phyloP scores from a whole-genome alignment of 164 flowering plant genomes.

The Magnolia officinalis region DNA sequence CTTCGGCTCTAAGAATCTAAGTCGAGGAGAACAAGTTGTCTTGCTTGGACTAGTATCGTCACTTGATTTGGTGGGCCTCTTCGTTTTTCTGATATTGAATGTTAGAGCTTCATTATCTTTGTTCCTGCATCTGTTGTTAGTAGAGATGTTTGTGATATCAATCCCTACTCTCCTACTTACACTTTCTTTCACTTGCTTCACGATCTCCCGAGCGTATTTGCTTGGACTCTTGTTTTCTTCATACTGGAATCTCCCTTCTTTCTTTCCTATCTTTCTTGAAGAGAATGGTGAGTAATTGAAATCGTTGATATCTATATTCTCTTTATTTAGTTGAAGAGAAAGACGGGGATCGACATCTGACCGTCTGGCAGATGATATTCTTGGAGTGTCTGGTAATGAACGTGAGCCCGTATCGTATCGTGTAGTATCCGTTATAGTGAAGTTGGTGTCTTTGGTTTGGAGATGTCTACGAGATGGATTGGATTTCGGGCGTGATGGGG shows the following conservation, averaged over 20 bases:
- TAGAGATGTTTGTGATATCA: constrained; percentile 57
- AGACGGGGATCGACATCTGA: constrained; percentile 70
- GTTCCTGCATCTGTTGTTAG: constrained; percentile 15
- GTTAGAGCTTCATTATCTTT: constrained; percentile 15
- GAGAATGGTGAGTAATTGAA: constrained; percentile 17
- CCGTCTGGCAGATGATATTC: constrained; percentile 56
- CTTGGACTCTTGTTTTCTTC: constrained; percentile 46
- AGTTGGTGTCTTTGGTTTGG: neutral
- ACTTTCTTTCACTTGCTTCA: constrained; percentile 71
- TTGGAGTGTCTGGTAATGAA: constrained; percentile 72
- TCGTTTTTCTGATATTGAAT: constrained; percentile 15
- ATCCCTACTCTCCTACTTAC: constrained; percentile 53
- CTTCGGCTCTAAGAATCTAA: constrained; percentile 30
- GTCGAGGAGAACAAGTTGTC: constrained; percentile 39
- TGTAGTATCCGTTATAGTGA: neutral
- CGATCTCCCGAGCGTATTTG: constrained; percentile 59
- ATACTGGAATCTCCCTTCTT: constrained; percentile 12
- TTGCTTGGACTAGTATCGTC: constrained; percentile 24
- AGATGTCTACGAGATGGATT: constrained; percentile 4
- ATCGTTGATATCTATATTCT: constrained; percentile 31
- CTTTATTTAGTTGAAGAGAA: constrained; percentile 68
- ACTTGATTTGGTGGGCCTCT: neutral
- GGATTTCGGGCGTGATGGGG: constrained; percentile 1
- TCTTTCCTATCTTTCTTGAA: constrained; percentile 16
- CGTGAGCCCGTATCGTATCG: constrained; percentile 20